Conservation (phyloP, 352 stramenopile species). For the Blastocystis sp. region DNA sequence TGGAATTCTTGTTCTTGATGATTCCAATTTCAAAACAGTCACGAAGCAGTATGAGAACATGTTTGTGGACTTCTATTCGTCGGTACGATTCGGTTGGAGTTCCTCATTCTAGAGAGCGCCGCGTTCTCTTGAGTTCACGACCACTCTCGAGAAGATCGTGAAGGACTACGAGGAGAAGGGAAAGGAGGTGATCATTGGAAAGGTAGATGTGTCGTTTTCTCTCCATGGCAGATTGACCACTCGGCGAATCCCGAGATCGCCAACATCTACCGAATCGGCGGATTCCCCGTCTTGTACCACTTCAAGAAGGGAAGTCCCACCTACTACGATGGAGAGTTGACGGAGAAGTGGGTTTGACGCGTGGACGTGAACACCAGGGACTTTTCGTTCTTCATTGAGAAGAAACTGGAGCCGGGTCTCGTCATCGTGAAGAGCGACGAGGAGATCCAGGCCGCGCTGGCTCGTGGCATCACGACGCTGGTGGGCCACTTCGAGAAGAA, state of each 20-base stretch:
- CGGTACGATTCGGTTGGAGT: background rate
- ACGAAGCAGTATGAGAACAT: slow-evolving; percentile 5
- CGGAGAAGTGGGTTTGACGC: background rate
- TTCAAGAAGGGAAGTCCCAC: slow-evolving; percentile 21
- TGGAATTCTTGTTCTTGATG: slow-evolving; percentile 21
- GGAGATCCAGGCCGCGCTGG: background rate
- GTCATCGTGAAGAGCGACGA: background rate
- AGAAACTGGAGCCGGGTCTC: slow-evolving; percentile 6
- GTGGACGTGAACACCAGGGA: background rate
- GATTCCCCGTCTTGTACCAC: slow-evolving; percentile 20
- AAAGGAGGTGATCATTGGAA: background rate
- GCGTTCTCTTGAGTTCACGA: background rate
- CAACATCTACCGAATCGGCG: slow-evolving; percentile 10
- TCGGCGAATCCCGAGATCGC: background rate
- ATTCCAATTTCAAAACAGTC: slow-evolving; percentile 13
- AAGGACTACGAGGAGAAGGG: background rate
- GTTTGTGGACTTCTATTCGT: slow-evolving; percentile 44
- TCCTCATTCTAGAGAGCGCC: background rate
- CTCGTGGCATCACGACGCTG: background rate
- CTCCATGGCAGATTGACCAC: slow-evolving; percentile 8
- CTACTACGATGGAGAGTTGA: slow-evolving; percentile 39
- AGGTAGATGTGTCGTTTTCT: background rate
- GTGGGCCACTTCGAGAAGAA: slow-evolving; percentile 19
- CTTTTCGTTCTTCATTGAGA: slow-evolving; percentile 45
- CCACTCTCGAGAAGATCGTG: background rate